Base-by-base conservation (phyloP, 805 yeast species). In the Starmera caribaea region DNA sequence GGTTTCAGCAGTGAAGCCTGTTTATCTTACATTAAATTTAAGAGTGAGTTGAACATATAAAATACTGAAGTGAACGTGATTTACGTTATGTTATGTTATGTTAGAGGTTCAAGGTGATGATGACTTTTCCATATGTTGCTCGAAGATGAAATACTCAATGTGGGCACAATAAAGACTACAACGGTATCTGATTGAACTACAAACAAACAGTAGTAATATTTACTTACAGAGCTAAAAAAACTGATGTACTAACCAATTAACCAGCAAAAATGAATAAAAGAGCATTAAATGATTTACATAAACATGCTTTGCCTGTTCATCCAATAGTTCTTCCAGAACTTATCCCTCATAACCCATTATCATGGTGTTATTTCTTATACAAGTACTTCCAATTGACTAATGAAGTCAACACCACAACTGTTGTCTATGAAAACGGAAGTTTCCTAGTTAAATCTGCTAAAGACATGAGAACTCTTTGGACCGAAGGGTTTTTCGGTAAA, bases 401-500 rank as follows among this genome's bases (percentile, higher is more conserved):
- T 36, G 17, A 30, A 6, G 40, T 55, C 9, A 36, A 45, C 21
- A 33, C n/a, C 1, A 46, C 46, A n/a, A 45, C 50, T 10, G 51
- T 57, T 6, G 54, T 51, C 8, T 41, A 73, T 46, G 62, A 59
- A 33, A 72, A 56, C 31, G 57, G 57, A 3, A 41, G 50, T 6
- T 54, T 55, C 30, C 51, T 55, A 11, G 71, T 82, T 4, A 47
- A 45, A 3, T 65, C 66, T 34, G 59, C 58, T 2, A 46, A 53
- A 0, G 77, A 70, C 28, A 79, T 81, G 76, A 47, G 51, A 16
- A 59, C 59, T 32, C 61, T 92, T 3, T 92, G 97, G 97, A 60
- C 67, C 14, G 71, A 71, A 48, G 98, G 98, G 1, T 92, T 88
- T 54, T 92, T 87, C 55, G 98, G 98, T 7, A 92, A 90, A 53